Evolutionary conservation across 2,329 filamentous ascomycete genomes (phyloP), one percentile per base, ranked within the genome.

Genomic region (Talaromyces albobiverticillius): DNA sequence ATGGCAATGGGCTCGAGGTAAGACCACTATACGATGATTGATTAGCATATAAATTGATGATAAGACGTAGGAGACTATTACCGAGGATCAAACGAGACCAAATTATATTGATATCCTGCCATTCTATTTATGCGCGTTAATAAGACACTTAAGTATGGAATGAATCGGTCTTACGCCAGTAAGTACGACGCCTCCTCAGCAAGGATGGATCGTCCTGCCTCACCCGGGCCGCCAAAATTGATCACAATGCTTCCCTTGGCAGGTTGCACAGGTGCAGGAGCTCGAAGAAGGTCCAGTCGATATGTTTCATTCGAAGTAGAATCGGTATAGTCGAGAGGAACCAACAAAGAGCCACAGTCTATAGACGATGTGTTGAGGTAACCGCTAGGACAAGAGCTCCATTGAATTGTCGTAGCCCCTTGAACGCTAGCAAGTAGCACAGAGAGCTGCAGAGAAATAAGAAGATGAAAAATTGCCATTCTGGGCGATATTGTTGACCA

Each of bases 261-360:
- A 3, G 63, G 64, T 26, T 65, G 38, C 26, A 64, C 62, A 8
- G 55, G 56, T 10, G 68, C 66, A 36, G 63, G 60, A 22, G 67
- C 43, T 25, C 59, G 64, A 38, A 65, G 42, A 4, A 71, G 56
- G 5, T 67, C 57, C 4, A 72, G 57, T 10, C 62, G 41, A 25
- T 71, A 52, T 1, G 57, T 65, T 25, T 58, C 53, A 8, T 51
- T 57, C 23, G 59, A 59, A 9, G 62, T 50, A 9, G 54, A 40
- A 20, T 64, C 53, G 11, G 62, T 63, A 47, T 71, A 72, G 54
- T 73, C 70, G 1, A 72, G 62, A 2, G 70, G 70, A 1, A 72
- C 69, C 1, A 57, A 32, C 3, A 73, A 53, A 16, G 51, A 68
- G 2, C 62, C 68, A 54, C 70, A 73, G 16, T 63, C 58, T 16